These are phyloP conservation scores for Asterophora parasitica DNA, from an alignment of 768 basidiomycete genomes.

Conservation along the genomic window DNA sequence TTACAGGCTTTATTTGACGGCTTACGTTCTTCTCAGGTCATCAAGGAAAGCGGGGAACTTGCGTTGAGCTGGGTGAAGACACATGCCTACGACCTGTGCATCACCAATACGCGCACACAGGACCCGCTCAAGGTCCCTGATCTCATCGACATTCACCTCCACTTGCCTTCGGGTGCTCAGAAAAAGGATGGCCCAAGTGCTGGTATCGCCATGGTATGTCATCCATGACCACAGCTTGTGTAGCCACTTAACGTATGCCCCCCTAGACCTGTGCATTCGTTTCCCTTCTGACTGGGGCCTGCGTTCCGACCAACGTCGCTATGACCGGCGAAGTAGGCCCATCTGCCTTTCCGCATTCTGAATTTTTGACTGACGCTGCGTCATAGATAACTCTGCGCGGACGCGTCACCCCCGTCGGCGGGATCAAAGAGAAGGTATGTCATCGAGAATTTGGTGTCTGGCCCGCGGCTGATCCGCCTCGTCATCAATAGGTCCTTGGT, in stretches of 20 bases:
- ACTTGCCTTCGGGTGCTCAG: conserved; percentile 85
- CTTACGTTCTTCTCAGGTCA: conserved; percentile 43
- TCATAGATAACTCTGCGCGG: conserved; percentile 75
- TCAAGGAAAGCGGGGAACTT: conserved; percentile 88
- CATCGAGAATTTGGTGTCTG: neutral
- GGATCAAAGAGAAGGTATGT: conserved; percentile 78
- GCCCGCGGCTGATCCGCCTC: neutral
- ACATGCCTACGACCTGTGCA: conserved; percentile 73
- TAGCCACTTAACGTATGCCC: too few relatives aligned
- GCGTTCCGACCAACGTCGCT: conserved; percentile 67
- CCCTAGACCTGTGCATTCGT: conserved; percentile 77
- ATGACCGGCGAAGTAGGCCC: conserved; percentile 82
- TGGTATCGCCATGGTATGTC: conserved; percentile 77
- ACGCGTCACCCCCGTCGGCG: conserved; percentile 78
- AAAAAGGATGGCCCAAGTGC: conserved; percentile 94
- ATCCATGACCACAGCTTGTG: neutral
- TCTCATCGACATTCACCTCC: conserved; percentile 79
- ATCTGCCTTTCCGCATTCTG: neutral
- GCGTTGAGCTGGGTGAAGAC: conserved; percentile 92
- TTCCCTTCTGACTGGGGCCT: conserved; percentile 73
- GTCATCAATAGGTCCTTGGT: conserved; percentile 52
- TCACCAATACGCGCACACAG: conserved; percentile 63
- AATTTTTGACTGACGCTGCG: neutral
- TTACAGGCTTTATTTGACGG: neutral
- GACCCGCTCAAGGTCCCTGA: conserved; percentile 75